Percentiles rank a stretch among this genome's conserved stretches.
These are phyloP conservation scores for Pythium brassicae DNA, from an alignment of 352 stramenopile genomes.

Conservation along the genomic window DNA sequence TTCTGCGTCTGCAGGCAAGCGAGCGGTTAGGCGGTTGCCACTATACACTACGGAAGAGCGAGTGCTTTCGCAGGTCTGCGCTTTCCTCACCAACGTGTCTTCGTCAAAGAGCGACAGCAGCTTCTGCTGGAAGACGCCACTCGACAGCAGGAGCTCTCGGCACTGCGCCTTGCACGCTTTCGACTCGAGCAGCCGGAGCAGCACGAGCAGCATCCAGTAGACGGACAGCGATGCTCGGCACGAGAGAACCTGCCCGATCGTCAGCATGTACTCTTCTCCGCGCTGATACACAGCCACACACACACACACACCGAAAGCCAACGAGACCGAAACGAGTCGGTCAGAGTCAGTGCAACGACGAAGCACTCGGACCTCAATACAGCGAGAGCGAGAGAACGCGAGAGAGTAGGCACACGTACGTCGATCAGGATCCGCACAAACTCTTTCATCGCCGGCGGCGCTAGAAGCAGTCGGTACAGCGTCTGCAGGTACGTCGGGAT, in stretches of 20 bases:
- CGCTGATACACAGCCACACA: constrained; percentile 28
- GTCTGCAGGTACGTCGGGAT: constrained; percentile 71
- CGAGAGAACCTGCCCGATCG: constrained; percentile 58
- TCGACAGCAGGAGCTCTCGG: constrained; percentile 61
- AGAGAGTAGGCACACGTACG: constrained; percentile 28
- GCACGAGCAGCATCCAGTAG: constrained; percentile 76
- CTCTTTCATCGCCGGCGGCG: constrained; percentile 63
- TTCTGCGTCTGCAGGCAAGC: constrained; percentile 30
- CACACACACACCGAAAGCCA: background rate
- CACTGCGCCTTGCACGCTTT: constrained; percentile 51
- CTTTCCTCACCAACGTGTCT: constrained; percentile 45
- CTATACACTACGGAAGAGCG: no score
- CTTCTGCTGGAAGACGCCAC: constrained; percentile 50
- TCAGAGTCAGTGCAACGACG: no score
- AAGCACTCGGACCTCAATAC: no score
- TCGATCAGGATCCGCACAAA: constrained; percentile 73
- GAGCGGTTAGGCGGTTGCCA: no score
- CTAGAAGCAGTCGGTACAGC: constrained; percentile 63
- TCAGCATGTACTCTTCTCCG: constrained; percentile 66
- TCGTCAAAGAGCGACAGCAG: constrained; percentile 71
- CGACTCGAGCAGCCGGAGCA: constrained; percentile 61
- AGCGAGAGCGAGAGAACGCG: no score
- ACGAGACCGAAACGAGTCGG: no score
- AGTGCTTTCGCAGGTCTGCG: no score
- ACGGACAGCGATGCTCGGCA: constrained; percentile 46